Percentiles rank a stretch among this genome's conserved stretches.
Evolutionary conservation across 345 rosid species (phyloP).

Genomic region (Rubroshorea leprosula): DNA sequence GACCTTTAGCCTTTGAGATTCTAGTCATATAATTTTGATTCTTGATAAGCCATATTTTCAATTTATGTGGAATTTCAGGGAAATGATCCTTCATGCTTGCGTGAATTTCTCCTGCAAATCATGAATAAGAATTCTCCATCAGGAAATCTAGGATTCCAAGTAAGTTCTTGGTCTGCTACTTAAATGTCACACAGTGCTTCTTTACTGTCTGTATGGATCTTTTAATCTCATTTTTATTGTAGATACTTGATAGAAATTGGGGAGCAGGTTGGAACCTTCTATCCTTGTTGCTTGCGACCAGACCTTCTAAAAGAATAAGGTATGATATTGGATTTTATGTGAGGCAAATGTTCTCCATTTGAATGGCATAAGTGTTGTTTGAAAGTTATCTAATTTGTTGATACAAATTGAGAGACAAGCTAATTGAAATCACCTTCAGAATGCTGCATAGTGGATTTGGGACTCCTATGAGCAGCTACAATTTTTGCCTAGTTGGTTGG

Average conservation of each 20-base stretch:
- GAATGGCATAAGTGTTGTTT: too few relatives aligned
- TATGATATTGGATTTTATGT: constrained; percentile 19
- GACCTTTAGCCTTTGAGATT: neutral
- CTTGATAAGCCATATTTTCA: constrained; percentile 4
- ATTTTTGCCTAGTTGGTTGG: too few relatives aligned
- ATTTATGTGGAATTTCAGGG: constrained; percentile 42
- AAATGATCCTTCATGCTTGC: constrained; percentile 83
- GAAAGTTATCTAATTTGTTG: too few relatives aligned
- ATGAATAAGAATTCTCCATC: constrained; percentile 56
- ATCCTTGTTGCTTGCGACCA: constrained; percentile 69
- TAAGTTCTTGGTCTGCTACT: constrained; percentile 26
- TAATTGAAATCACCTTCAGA: neutral
- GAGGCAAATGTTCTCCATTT: too few relatives aligned
- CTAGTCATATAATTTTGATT: neutral
- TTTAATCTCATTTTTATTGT: constrained; percentile 19
- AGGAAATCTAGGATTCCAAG: constrained; percentile 80
- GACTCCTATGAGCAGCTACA: too few relatives aligned
- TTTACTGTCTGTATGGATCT: constrained; percentile 5
- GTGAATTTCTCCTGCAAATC: constrained; percentile 69
- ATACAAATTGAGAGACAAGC: neutral
- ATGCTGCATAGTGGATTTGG: too few relatives aligned
- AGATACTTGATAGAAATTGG: constrained; percentile 96
- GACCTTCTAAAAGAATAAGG: constrained; percentile 79
- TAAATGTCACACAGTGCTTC: constrained; percentile 2
- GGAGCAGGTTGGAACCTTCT: constrained; percentile 97